A percentile compares a stretch with the other conserved stretches of the same genome.
These are phyloP conservation scores for Corrigiola litoralis DNA, from an alignment of 179 eudicot species.

Conservation along the genomic window DNA sequence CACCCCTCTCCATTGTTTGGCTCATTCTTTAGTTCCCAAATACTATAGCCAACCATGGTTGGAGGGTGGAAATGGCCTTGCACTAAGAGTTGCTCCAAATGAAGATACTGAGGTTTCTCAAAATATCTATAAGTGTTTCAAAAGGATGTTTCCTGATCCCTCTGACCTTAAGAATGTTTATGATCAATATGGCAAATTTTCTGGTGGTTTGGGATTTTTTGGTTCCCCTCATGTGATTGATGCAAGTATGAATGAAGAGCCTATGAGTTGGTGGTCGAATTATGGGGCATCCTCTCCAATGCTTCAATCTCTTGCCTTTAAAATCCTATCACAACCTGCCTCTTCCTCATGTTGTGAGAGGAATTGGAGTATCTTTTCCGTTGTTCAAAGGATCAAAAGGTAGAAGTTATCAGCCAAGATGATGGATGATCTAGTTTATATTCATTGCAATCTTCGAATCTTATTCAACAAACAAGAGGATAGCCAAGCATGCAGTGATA, in stretches of 20 bases:
- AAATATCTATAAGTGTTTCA: neutral
- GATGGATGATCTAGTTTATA: neutral
- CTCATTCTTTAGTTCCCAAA: neutral
- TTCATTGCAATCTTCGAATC: neutral
- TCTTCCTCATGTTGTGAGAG: neutral
- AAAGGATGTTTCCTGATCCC: neutral
- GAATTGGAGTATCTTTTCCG: neutral
- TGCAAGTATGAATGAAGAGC: neutral
- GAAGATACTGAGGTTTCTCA: neutral
- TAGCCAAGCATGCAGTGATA: too few relatives aligned
- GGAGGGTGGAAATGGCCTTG: neutral
- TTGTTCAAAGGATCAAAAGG: neutral
- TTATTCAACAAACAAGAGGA: neutral
- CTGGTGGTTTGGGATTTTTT: neutral
- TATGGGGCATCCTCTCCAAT: constrained; percentile 8
- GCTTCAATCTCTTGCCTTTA: neutral
- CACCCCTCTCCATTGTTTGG: neutral
- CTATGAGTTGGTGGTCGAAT: constrained; percentile 2
- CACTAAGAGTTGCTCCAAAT: neutral
- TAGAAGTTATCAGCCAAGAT: neutral
- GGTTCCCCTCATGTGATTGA: neutral
- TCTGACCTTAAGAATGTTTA: neutral
- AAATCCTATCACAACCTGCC: neutral
- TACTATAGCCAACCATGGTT: neutral
- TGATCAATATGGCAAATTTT: neutral